phyloP scores from a whole-genome alignment of 306 rosid genomes.

The Delonix regia region DNA sequence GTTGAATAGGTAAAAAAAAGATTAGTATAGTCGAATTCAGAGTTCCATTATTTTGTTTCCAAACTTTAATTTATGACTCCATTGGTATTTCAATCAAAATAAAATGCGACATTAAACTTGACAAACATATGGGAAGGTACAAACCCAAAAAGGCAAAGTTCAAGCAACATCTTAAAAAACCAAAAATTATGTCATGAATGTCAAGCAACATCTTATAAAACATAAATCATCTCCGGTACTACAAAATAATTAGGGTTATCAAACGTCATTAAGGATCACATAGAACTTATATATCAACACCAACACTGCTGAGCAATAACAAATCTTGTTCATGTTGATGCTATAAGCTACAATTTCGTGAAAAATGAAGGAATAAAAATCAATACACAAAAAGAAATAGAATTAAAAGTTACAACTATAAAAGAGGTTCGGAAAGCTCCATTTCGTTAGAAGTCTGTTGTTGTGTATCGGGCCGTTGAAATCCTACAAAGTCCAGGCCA shows the following conservation, averaged over 20 bases:
- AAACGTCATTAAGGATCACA: conserved; percentile 30
- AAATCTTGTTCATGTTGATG: conserved; percentile 33
- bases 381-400: conserved; percentile 43
- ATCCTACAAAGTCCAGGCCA: conserved; percentile 85
- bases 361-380: conserved; percentile 51
- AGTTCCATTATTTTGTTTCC: not conserved
- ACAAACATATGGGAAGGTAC: not conserved
- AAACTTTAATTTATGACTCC: not conserved
- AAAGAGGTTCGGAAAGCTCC: conserved; percentile 97
- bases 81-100: not conserved
- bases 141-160: not conserved
- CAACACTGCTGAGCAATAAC: conserved; percentile 34
- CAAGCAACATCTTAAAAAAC: not conserved
- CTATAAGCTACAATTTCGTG: conserved; percentile 44
- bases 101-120: not conserved
- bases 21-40: not conserved
- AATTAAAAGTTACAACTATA: conserved; percentile 41
- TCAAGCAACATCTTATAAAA: not conserved
- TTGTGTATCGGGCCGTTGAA: conserved; percentile 56
- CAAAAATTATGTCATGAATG: conserved; percentile 21
- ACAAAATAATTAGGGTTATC: conserved; percentile 7
- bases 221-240: conserved; percentile 12
- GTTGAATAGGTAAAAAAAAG: not conserved
- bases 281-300: conserved; percentile 31
- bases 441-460: conserved; percentile 79